Base-by-base conservation (phyloP, 768 basidiomycete genomes). In the Asterophora lycoperdoides region DNA sequence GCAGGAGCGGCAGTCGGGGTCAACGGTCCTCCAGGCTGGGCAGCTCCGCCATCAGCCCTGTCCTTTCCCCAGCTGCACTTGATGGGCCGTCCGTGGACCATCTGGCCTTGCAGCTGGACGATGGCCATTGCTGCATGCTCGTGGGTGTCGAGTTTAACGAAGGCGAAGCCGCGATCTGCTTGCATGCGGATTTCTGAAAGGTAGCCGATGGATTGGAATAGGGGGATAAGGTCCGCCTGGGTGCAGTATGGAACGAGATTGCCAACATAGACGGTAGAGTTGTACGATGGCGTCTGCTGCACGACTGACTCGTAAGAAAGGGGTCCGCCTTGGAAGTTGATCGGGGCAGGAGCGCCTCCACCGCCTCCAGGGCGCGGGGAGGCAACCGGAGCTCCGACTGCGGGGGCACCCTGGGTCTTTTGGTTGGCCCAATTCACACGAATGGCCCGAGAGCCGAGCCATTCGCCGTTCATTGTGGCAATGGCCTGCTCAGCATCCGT, bases 351-450 rank as follows among this genome's bases (percentile, higher is more conserved):
- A 23, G 89, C 87, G 50, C 77, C 75, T 46, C 83, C 77, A n/a
- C 59, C 67, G 48, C 68, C 73, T 20, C 64, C 60, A 45, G 75
- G 71, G 57, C 72, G 75, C 42, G 79, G 65, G 35, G 74, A 65
- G 40, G 65, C 55, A 18, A 58, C 61, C 30, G 60, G 55, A 15
- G 63, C 58, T 14, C 57, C 55, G 10, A 58, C 45, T 42, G 65
- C 60, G 40, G 73, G 70, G 20, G 68, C 72, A 48, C 83, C 90
- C 68, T 95, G 93, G 14, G 94, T 97, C 76, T 98, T 97, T 72
- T 98, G 95, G 73, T 98, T 98, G 46, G 96, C 96, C 95, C 95
- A 99, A 74, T 99, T 99, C 68, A 98, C 95, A 57, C 96, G 86
- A 62, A 99, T 99, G 53, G 96, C 96, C 52, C 96, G 84, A 26